Conservation (phyloP, 805 yeast genomes). For the Candida ovalis region DNA sequence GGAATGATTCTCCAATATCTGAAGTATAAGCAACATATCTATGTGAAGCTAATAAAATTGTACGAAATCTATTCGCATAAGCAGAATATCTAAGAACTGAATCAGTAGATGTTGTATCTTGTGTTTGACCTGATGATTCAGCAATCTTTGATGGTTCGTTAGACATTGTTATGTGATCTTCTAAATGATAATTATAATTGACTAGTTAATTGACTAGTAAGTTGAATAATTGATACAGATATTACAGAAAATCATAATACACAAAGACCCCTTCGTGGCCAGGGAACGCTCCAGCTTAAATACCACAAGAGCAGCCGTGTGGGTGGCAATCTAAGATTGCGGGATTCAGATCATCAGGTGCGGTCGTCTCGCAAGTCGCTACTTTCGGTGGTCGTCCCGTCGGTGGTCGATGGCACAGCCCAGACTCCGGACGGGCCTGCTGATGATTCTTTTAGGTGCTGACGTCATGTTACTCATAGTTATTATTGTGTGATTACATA, state of each 20-base stretch:
- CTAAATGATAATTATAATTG: no score
- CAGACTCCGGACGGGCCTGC: no score
- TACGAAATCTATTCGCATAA: slow-evolving; percentile 70
- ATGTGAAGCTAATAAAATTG: slow-evolving; percentile 68
- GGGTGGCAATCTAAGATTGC: neutral
- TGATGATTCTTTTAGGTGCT: no score
- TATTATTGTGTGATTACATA: no score
- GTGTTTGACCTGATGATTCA: neutral
- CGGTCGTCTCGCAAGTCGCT: no score
- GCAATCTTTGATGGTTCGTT: slow-evolving; percentile 1
- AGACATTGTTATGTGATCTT: no score
- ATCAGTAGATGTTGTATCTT: slow-evolving; percentile 19
- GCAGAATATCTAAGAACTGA: slow-evolving; percentile 67
- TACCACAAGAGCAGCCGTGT: neutral
- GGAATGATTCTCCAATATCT: slow-evolving; percentile 81
- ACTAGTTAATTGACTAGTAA: no score
- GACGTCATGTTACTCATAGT: no score
- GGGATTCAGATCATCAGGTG: neutral
- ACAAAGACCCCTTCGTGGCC: neutral
- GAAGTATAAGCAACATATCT: slow-evolving; percentile 84
- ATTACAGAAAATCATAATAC: neutral
- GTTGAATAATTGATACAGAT: neutral
- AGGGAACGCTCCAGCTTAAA: neutral
- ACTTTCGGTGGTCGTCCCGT: no score
- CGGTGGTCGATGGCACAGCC: no score